Evolutionary conservation across 345 rosid species (phyloP), one percentile per base, ranked within the genome.

Genomic region (Raphanus sativus): DNA sequence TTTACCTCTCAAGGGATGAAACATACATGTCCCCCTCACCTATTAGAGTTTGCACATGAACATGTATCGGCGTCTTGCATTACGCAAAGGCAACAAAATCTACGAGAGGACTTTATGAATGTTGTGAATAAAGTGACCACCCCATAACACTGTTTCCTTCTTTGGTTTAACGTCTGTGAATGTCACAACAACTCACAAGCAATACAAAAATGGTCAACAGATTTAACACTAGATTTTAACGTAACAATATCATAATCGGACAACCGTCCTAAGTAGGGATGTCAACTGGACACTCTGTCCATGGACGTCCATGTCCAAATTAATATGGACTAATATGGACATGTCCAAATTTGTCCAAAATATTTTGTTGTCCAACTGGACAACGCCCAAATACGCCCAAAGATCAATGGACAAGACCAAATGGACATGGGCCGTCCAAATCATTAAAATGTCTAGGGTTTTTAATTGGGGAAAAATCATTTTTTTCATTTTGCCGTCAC

Each of bases 1-100:
- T 65, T 30, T 40, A 77, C 76, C 72, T 65, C 66, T 38, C 38
- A 38, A 30, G 17, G 61, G 76, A 70, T 64, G 11, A 54, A 17
- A 12, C 50, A 42, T 42, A 42, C 50, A 42, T 42, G 50, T 42
- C 50, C 15, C 50, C 50, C 13, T 3, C 50, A 40, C 45, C 67
- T 45, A 45, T 67, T 17, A 21, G 28, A 55, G 65, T 55, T 55
- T 0, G 45, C 52, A 33, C 68, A 60, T 17, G 15, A 30, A 30
- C 36, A 75, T 21, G 21, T 8, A 61, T 52, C 13, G 5, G n/a
- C 30, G 60, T 17, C 68, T 34, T 25, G 33, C 38, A 2, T 34
- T 62, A 34, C 61, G 42, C 28, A 33, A 13, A 6, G 6, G 15
- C 24, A 48, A 48, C 54, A 5, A 48, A 48, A 48, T 4, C 54